Conservation (phyloP, 2,329 filamentous ascomycete genomes). For the Plectosphaerella plurivora region DNA sequence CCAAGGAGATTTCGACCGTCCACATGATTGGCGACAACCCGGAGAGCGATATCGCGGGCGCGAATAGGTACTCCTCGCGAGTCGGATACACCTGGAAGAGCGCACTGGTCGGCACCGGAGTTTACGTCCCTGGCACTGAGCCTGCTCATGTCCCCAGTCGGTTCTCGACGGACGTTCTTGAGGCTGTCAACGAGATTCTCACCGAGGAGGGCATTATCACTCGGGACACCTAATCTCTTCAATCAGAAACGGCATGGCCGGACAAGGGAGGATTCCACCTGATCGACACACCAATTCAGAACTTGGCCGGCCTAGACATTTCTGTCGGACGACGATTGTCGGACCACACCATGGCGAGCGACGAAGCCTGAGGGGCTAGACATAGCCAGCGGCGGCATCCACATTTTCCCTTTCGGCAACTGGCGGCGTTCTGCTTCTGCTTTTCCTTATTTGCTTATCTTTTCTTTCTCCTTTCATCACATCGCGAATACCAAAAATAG, state of each 20-base stretch:
- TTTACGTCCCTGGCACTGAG: conserved; percentile 39
- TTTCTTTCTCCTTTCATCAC: not conserved
- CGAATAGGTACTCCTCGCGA: conserved; percentile 55
- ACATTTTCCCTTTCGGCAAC: not conserved
- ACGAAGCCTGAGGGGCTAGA: too few relatives aligned
- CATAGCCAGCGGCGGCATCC: too few relatives aligned
- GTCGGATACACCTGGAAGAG: conserved; percentile 58
- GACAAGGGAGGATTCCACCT: too few relatives aligned
- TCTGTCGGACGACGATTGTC: too few relatives aligned
- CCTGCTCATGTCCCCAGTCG: conserved; percentile 52
- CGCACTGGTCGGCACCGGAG: conserved; percentile 64
- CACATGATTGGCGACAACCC: conserved; percentile 73
- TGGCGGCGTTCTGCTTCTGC: not conserved
- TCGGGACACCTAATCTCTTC: too few relatives aligned
- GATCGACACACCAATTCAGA: too few relatives aligned
- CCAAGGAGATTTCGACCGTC: conserved; percentile 40
- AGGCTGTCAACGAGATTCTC: not conserved
- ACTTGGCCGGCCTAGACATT: too few relatives aligned
- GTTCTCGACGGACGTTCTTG: conserved; percentile 56
- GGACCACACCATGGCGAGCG: too few relatives aligned
- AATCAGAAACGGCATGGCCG: too few relatives aligned
- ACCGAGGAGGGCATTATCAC: not conserved
- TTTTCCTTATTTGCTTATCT: not conserved
- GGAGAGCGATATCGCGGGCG: conserved; percentile 65
- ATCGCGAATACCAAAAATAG: not conserved